Percentiles rank a stretch among this genome's conserved stretches.
These are phyloP conservation scores for Pelargonium myrrhifolium DNA, from an alignment of 441 rosid species.

Conservation along the genomic window DNA sequence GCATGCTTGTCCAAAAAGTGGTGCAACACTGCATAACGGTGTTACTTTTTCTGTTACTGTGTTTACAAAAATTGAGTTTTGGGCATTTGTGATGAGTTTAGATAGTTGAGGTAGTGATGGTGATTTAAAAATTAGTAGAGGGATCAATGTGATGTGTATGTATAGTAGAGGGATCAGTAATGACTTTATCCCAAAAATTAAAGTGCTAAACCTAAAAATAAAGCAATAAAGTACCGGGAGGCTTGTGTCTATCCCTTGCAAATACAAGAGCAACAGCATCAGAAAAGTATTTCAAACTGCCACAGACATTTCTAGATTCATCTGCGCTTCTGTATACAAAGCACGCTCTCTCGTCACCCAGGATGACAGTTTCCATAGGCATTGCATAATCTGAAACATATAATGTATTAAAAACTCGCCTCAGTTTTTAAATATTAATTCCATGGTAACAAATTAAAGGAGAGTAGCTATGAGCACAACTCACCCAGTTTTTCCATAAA, in stretches of 20 bases:
- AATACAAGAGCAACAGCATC: conserved; percentile 53
- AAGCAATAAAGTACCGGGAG: conserved; percentile 38
- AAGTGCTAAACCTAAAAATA: conserved; percentile 8
- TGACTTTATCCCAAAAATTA: too few species aligned
- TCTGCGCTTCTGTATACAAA: conserved; percentile 35
- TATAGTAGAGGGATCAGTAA: too few species aligned
- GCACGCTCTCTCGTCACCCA: conserved; percentile 51
- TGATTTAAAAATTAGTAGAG: too few species aligned
- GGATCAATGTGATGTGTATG: too few species aligned
- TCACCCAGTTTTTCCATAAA: conserved; percentile 58
- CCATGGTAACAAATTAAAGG: background rate
- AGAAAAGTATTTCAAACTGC: conserved; percentile 6
- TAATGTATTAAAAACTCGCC: conserved; percentile 7
- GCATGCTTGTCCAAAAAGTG: too few species aligned
- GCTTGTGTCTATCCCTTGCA: conserved; percentile 57
- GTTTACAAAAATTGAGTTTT: too few species aligned
- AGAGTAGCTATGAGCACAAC: conserved; percentile 19
- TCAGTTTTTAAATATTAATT: background rate
- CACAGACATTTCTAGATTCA: conserved; percentile 23
- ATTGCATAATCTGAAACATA: conserved; percentile 51
- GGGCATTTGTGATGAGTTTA: too few species aligned
- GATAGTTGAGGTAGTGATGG: too few species aligned
- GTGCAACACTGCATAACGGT: too few species aligned
- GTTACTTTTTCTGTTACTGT: too few species aligned
- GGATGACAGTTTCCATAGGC: conserved; percentile 60